These are phyloP conservation scores for Jaltomata sinuosa DNA, from an alignment of 257 asterid genomes.

Conservation along the genomic window DNA sequence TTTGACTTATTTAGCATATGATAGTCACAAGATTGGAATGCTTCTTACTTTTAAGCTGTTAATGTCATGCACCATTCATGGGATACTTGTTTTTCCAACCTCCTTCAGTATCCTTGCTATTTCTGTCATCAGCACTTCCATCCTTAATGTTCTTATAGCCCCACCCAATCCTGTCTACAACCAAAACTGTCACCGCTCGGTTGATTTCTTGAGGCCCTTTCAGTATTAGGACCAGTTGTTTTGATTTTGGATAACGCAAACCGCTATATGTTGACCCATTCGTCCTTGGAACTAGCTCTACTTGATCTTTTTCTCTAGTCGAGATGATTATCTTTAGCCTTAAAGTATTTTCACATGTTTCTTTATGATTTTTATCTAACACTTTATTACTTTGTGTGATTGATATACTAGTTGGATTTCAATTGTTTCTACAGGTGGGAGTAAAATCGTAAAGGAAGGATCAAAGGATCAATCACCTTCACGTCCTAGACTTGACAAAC, in stretches of 20 bases:
- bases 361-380: not conserved
- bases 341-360: not conserved
- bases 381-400: not conserved
- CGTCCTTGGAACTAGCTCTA: not conserved
- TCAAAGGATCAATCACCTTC: constrained; percentile 24
- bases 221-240: not conserved
- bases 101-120: not conserved
- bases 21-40: not conserved
- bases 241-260: not conserved
- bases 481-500: constrained; percentile 17
- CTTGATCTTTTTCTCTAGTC: not conserved
- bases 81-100: not conserved
- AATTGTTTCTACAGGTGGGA: constrained; percentile 28
- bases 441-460: constrained; percentile 29
- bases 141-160: not conserved
- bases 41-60: not conserved
- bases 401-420: not conserved
- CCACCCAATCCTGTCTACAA: not conserved
- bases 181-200: not conserved
- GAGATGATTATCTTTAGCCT: not conserved
- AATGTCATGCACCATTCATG: not conserved
- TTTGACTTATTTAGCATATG: not conserved
- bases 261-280: not conserved
- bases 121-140: not conserved
- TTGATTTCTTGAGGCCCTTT: not conserved